Evolutionary conservation across 108 stramenopile genomes (phyloP), one percentile per base, ranked within the genome.

Genomic region (Skeletonema tropicum): DNA sequence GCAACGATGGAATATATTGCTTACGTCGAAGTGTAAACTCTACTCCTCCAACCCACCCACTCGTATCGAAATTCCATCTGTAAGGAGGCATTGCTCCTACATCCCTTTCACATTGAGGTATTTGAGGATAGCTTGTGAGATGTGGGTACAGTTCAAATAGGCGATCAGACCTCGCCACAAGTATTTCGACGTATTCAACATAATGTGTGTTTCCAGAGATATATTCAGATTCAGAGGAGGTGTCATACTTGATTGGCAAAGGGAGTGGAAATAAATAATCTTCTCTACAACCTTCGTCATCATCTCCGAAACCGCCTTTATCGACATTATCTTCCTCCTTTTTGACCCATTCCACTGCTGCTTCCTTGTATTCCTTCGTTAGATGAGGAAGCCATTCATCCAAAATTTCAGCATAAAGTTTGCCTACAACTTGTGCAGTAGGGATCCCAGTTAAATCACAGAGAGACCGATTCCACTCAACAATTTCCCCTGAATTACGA

Each of bases 241-340:
- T 9, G 10, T 55, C 52, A 25, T 55, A 55, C 9, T 23, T 55
- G 21, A 55, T 55, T 55, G 52, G 52, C 23, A 23, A 23, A 6
- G 52, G 52, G 52, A 55, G 52, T 55, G 52, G 52, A 23, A 55
- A 55, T 9, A 55, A 55, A 55, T 55, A 55, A 55, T 55, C 52
- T 23, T 55, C 52, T 23, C 52, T 55, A 23, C 52, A 55, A 23
- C 21, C 10, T 55, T 55, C 33, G 0, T 35, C 33, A 55, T 25
- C 21, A 1, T 55, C 52, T 19, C 19, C 21, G 48, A 17, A 55
- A 9, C 21, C 23, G 19, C 23, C 52, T 23, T 3, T 19, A 19
- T 49, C 19, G 5, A 10, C 23, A 55, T 25, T 23, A 55, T 55
- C 21, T 25, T 23, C 52, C 52, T 23, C 23, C 52, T 55, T 10